These are phyloP conservation scores for Multifurca ochricompacta DNA, from an alignment of 768 basidiomycete genomes.

Conservation along the genomic window DNA sequence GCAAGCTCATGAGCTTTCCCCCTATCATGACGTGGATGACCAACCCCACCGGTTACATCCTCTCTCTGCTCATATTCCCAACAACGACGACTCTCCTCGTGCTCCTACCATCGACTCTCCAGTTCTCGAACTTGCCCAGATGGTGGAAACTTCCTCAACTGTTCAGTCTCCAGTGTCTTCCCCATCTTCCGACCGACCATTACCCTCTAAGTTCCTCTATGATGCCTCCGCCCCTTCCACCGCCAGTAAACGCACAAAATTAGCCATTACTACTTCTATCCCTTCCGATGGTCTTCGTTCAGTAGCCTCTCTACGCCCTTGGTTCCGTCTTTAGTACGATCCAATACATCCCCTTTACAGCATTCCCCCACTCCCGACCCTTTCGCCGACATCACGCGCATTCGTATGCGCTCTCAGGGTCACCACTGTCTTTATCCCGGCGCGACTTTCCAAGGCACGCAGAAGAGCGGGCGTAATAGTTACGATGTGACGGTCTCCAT, in stretches of 20 bases:
- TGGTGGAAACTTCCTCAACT: constrained; percentile 3
- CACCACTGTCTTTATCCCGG: constrained; percentile 85
- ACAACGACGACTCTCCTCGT: constrained; percentile 9
- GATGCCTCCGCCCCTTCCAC: constrained; percentile 28
- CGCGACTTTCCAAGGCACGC: constrained; percentile 81
- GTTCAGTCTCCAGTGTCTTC: background rate
- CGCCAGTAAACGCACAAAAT: constrained; percentile 30
- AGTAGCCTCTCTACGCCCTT: constrained; percentile 18
- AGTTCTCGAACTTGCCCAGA: background rate
- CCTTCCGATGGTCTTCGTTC: constrained; percentile 25
- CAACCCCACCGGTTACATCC: constrained; percentile 1
- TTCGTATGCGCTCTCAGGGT: constrained; percentile 62
- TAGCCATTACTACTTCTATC: constrained; percentile 35
- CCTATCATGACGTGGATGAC: background rate
- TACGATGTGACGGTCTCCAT: constrained; percentile 94
- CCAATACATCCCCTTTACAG: constrained; percentile 20
- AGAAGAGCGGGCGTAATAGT: constrained; percentile 88
- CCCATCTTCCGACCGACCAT: constrained; percentile 2
- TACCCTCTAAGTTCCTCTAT: background rate
- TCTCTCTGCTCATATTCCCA: constrained; percentile 4
- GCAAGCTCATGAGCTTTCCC: background rate
- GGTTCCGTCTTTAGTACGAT: constrained; percentile 22
- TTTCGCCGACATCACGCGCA: constrained; percentile 63
- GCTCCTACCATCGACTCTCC: background rate
- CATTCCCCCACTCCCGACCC: constrained; percentile 38